A percentile compares a stretch with the other conserved stretches of the same genome.
Evolutionary conservation across 164 flowering plant species (phyloP).

Genomic region (Chimonanthus praecox): DNA sequence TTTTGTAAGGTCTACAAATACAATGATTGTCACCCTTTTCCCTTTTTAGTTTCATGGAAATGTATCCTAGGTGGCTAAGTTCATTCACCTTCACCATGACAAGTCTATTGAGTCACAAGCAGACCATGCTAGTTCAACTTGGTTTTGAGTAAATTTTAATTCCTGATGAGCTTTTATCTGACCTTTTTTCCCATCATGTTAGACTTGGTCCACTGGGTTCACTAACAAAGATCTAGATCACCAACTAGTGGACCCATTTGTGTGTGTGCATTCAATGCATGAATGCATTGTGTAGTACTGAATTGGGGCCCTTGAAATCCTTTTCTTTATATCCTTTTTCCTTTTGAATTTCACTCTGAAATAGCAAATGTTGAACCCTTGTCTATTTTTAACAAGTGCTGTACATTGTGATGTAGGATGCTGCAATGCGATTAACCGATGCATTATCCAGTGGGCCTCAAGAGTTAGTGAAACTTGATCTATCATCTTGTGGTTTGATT

Average conservation of each 20-base stretch:
- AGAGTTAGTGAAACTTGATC: conserved; percentile 69
- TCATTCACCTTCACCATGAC: too few species aligned
- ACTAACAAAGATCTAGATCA: not conserved
- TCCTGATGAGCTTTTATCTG: too few species aligned
- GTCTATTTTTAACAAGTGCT: conserved; percentile 2
- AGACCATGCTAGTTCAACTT: too few species aligned
- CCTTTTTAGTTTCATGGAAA: too few species aligned
- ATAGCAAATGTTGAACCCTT: not conserved
- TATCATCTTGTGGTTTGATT: conserved; percentile 63
- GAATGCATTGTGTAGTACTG: not conserved
- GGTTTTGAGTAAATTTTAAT: too few species aligned
- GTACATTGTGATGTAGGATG: conserved; percentile 41
- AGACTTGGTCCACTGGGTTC: too few species aligned
- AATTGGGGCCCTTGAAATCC: not conserved
- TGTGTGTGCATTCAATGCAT: too few species aligned
- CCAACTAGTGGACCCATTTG: not conserved
- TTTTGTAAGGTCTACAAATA: too few species aligned
- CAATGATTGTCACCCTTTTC: too few species aligned
- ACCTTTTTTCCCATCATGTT: too few species aligned
- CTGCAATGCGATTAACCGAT: conserved; percentile 52
- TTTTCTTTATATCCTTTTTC: not conserved
- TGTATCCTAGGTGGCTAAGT: too few species aligned
- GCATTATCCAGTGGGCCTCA: conserved; percentile 46
- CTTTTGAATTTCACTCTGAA: not conserved
- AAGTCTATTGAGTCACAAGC: too few species aligned